Evolutionary conservation across 805 yeast species (phyloP).

Genomic region (Metschnikowia lunata): DNA sequence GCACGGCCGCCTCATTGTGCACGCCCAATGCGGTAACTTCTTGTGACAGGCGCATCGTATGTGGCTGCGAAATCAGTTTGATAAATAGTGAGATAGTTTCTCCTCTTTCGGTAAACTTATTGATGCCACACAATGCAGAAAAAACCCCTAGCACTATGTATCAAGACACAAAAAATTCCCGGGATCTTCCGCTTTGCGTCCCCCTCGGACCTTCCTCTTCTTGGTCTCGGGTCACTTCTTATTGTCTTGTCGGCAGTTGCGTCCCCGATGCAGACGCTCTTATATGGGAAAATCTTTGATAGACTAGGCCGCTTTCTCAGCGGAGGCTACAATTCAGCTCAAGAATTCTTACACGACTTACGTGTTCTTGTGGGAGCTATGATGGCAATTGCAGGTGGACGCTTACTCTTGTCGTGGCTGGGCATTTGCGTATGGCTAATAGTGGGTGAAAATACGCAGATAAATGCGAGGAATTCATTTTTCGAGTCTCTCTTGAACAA

Average conservation of each 20-base stretch:
- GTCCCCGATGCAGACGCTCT: conserved; percentile 57
- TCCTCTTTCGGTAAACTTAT: conserved; percentile 2
- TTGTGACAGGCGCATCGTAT: conserved; percentile 1
- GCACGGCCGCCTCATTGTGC: conserved; percentile 10
- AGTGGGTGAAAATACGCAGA: conserved; percentile 68
- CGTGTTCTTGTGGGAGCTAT: conserved; percentile 28
- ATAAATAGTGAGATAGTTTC: conserved; percentile 5
- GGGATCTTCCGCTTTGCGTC: conserved; percentile 13
- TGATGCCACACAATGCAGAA: not conserved
- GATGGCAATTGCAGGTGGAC: conserved; percentile 30
- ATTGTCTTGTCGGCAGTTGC: conserved; percentile 51
- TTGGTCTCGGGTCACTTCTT: conserved; percentile 19
- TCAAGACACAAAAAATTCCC: not conserved
- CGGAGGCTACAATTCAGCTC: conserved; percentile 25
- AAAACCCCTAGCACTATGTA: not conserved
- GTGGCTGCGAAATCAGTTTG: conserved; percentile 8
- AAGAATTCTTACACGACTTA: conserved; percentile 21
- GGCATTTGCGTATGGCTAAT: conserved; percentile 60
- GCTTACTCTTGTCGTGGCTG: conserved; percentile 42
- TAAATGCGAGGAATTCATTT: conserved; percentile 47
- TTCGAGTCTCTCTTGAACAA: conserved; percentile 43
- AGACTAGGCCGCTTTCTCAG: conserved; percentile 25
- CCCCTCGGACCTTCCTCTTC: conserved; percentile 10
- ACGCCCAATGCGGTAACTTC: conserved; percentile 12
- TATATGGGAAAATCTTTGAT: conserved; percentile 62